phyloP scores from a whole-genome alignment of 1,139 yeast genomes.

The Lodderomyces oxycetoniae region DNA sequence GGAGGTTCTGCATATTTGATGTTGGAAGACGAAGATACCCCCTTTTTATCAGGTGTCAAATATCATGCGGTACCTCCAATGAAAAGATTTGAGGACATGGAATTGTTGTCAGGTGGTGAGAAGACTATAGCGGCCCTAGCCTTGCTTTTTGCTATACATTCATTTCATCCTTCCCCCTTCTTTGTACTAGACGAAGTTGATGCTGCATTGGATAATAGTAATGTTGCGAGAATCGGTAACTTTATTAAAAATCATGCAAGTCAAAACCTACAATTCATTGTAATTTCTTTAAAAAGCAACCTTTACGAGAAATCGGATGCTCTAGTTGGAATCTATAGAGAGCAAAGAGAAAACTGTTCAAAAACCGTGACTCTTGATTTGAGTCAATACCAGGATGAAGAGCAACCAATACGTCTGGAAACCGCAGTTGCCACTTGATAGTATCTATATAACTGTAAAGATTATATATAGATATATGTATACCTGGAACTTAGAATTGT shows the following conservation, averaged over 20 bases:
- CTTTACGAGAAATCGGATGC: constrained; percentile 87
- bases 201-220: constrained; percentile 90
- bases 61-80: constrained; percentile 97
- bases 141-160: constrained; percentile 82
- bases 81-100: constrained; percentile 92
- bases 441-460: too few relatives aligned
- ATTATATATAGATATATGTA: too few relatives aligned
- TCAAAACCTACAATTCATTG: constrained; percentile 83
- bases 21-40: constrained; percentile 85
- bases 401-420: constrained; percentile 15
- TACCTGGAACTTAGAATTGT: too few relatives aligned
- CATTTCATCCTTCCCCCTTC: constrained; percentile 91
- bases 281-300: constrained; percentile 84
- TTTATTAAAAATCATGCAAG: constrained; percentile 77
- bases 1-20: constrained; percentile 94
- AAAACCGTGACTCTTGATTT: constrained; percentile 72
- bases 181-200: constrained; percentile 95
- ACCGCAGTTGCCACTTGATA: constrained; percentile 15
- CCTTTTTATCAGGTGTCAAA: constrained; percentile 74
- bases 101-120: constrained; percentile 91
- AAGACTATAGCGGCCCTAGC: constrained; percentile 96
- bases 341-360: constrained; percentile 73
- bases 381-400: constrained; percentile 52
- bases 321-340: constrained; percentile 88
- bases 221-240: constrained; percentile 78